Percentiles rank a stretch among this genome's conserved stretches.
Conservation (phyloP, 2,329 filamentous ascomycete genomes). For the Calonectria pseudoreteaudii region DNA sequence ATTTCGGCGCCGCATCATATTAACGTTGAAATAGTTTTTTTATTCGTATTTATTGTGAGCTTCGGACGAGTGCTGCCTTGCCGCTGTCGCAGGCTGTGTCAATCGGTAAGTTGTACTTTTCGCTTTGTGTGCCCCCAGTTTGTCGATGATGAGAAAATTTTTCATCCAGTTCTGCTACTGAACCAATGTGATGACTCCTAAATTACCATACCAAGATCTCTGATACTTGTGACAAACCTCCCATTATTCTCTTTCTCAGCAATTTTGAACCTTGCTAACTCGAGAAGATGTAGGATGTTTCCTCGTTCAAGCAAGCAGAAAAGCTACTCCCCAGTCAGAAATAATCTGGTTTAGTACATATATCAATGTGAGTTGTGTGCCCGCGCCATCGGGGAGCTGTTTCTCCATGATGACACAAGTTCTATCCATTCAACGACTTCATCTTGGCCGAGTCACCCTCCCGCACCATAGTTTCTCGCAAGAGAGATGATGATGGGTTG, state of each 20-base stretch:
- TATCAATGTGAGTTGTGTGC: constrained; percentile 29
- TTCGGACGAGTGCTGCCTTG: no score
- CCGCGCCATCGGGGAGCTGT: constrained; percentile 2
- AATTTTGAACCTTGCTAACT: constrained; percentile 24
- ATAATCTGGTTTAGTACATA: no score
- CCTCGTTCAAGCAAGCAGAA: neutral
- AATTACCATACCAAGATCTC: constrained; percentile 75
- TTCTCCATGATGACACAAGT: constrained; percentile 61
- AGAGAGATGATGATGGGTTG: constrained; percentile 74
- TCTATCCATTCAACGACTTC: constrained; percentile 82
- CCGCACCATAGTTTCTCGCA: constrained; percentile 70
- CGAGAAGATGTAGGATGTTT: neutral
- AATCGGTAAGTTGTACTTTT: constrained; percentile 27
- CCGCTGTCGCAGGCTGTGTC: no score
- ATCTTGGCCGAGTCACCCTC: constrained; percentile 77
- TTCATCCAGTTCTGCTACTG: constrained; percentile 82
- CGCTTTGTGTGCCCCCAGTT: neutral
- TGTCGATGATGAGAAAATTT: constrained; percentile 73
- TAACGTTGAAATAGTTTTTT: neutral
- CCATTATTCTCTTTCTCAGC: neutral
- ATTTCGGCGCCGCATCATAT: neutral
- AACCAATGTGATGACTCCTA: constrained; percentile 73
- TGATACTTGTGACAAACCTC: constrained; percentile 53
- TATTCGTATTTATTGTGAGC: no score
- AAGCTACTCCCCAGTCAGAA: neutral